phyloP scores from a whole-genome alignment of 306 rosid species.

The Casuarina equisetifolia region DNA sequence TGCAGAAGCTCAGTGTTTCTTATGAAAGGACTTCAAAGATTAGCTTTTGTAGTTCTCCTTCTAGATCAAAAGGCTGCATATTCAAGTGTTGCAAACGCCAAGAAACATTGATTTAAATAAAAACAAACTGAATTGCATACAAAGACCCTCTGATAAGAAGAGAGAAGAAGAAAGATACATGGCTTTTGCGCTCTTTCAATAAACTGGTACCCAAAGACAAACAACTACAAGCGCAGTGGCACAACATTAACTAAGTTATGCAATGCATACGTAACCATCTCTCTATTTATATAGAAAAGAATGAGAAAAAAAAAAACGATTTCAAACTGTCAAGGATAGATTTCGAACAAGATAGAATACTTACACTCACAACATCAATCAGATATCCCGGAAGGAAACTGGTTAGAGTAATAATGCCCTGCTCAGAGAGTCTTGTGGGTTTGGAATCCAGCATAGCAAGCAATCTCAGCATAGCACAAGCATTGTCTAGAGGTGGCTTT shows the following conservation, averaged over 20 bases:
- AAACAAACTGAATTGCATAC: background rate
- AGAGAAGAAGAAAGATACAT: background rate
- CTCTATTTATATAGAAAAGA: background rate
- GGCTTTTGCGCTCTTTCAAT: background rate
- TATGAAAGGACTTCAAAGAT: background rate
- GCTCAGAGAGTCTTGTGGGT: conserved; percentile 54
- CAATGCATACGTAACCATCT: background rate
- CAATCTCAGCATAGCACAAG: conserved; percentile 68
- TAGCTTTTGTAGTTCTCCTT: background rate
- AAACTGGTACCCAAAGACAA: background rate
- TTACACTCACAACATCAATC: conserved; percentile 57
- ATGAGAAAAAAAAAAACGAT: background rate
- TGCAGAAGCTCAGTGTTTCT: background rate
- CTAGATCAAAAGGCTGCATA: background rate
- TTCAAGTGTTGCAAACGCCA: background rate
- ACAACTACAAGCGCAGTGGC: background rate
- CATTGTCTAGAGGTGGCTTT: conserved; percentile 62
- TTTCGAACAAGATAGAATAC: conserved; percentile 21
- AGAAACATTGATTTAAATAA: background rate
- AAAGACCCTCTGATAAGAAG: background rate
- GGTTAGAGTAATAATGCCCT: conserved; percentile 49
- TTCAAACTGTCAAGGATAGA: conserved; percentile 17
- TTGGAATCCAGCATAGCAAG: conserved; percentile 55
- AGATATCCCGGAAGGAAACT: conserved; percentile 56
- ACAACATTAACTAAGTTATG: background rate